Base-by-base conservation (phyloP, 805 yeast species). In the Kurtzmaniella cleridarum region DNA sequence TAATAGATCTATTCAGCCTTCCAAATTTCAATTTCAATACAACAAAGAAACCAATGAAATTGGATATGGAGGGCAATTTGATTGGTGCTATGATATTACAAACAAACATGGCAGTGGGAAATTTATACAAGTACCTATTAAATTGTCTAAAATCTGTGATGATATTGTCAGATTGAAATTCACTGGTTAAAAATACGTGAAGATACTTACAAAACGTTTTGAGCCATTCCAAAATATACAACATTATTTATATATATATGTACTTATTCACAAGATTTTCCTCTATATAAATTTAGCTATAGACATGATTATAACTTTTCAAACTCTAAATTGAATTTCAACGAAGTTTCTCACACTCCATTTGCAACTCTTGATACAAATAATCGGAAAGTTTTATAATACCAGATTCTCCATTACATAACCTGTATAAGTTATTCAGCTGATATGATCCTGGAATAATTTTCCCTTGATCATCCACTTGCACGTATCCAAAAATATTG, bases 401-500 rank as follows among this genome's bases (percentile, higher is more conserved):
- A 27, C 85, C 85, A 33, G 71, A 69, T 3, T 45, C 53, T 0
- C 65, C 65, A 40, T 59, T 66, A 43, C 62, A 62, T 3, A 80
- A 41, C 13, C 84, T 62, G 55, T 85, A 85, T 69, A 79, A 62
- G 13, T 58, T 50, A 53, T 86, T 85, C 4, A 58, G 50, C 53
- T 84, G 78, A 48, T 78, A 86, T 14, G 78, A 64, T 1, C 61
- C 72, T 1, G 67, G 66, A 2, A 77, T 62, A 42, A 86, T 81
- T 32, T 66, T 64, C 1, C 86, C 84, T 2, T 67, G 53, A 1
- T 45, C 57, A 45, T 74, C 74, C 2, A 85, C 83, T 45, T 72
- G 71, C 8, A 84, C 79, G 50, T 80, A 82, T 1, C 95, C 95
- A 37, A 78, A 66, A 2, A 79, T 77, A 48, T 82, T 84, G 44